phyloP scores from a whole-genome alignment of 1,284 basidiomycete genomes.

The Polyporus tsugae region DNA sequence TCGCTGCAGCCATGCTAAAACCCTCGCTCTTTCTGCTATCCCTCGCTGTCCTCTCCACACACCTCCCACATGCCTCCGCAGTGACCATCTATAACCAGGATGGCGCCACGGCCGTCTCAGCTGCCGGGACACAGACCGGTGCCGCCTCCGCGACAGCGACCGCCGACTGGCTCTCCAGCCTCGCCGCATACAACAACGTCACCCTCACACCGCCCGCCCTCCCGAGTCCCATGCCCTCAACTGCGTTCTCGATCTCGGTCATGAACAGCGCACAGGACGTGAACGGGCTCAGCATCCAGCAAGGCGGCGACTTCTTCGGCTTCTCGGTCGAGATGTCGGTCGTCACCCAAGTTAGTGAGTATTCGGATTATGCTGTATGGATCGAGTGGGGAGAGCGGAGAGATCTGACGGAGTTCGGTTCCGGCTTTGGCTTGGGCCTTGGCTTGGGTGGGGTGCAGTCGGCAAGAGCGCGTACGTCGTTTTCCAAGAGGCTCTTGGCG shows the following conservation, averaged over 20 bases:
- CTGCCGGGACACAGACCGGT: constrained; percentile 14
- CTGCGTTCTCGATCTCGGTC: constrained; percentile 41
- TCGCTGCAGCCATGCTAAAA: constrained; percentile 21
- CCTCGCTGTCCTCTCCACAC: constrained; percentile 22
- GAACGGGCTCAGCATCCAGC: constrained; percentile 58
- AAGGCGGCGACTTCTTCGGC: constrained; percentile 70
- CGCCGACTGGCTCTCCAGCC: constrained; percentile 26
- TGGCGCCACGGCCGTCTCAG: constrained; percentile 30
- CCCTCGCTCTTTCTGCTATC: constrained; percentile 30
- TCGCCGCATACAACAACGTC: constrained; percentile 37
- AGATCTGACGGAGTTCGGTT: constrained; percentile 9
- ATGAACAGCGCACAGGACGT: constrained; percentile 29
- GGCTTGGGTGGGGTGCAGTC: constrained; percentile 59
- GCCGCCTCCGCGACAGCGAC: constrained; percentile 18
- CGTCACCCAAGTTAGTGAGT: constrained; percentile 67
- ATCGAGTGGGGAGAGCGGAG: background rate
- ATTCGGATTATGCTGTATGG: constrained; percentile 15
- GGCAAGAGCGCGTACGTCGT: constrained; percentile 43
- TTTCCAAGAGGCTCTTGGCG: background rate
- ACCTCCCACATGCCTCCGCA: constrained; percentile 17
- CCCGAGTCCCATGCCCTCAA: constrained; percentile 25
- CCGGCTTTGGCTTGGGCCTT: constrained; percentile 12
- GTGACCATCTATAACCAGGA: constrained; percentile 35
- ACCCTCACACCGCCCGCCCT: constrained; percentile 33
- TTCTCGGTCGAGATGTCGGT: constrained; percentile 81